phyloP scores from a whole-genome alignment of 192 early-diverging fungal genomes.

The Cetraspora pellucida region DNA sequence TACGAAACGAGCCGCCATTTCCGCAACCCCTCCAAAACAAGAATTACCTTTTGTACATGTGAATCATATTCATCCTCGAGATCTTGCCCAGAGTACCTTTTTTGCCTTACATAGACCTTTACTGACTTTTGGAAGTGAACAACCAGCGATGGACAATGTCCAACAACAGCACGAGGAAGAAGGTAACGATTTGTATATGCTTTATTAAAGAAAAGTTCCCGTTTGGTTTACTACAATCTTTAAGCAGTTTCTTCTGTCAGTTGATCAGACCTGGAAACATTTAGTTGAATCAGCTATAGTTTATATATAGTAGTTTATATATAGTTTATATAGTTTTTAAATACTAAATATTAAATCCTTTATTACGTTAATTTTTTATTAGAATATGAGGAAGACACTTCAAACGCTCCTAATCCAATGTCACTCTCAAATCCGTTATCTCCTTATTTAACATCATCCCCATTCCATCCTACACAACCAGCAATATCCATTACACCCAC shows the following conservation, averaged over 20 bases:
- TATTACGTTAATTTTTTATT: neutral
- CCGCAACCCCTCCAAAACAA: neutral
- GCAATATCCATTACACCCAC: neutral
- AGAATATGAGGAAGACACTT: conserved; percentile 12
- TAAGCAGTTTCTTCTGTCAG: no score
- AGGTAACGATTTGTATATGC: neutral
- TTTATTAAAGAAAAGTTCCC: neutral
- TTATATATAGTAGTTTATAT: no score
- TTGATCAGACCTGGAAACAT: no score
- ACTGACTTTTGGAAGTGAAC: conserved; percentile 22
- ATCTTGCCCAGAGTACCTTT: conserved; percentile 59
- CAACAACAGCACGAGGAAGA: conserved; percentile 12
- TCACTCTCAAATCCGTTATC: neutral
- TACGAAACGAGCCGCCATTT: neutral
- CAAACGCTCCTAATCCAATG: neutral
- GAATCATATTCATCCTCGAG: conserved; percentile 29
- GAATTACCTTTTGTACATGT: conserved; percentile 19
- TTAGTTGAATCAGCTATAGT: no score
- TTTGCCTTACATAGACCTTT: conserved; percentile 63
- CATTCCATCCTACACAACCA: conserved; percentile 2
- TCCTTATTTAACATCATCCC: neutral
- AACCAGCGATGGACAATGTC: conserved; percentile 1
- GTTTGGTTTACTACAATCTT: no score
- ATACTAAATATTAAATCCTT: neutral
- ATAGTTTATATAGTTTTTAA: no score